Base-by-base conservation (phyloP, 164 flowering plant species). In the Houttuynia cordata region DNA sequence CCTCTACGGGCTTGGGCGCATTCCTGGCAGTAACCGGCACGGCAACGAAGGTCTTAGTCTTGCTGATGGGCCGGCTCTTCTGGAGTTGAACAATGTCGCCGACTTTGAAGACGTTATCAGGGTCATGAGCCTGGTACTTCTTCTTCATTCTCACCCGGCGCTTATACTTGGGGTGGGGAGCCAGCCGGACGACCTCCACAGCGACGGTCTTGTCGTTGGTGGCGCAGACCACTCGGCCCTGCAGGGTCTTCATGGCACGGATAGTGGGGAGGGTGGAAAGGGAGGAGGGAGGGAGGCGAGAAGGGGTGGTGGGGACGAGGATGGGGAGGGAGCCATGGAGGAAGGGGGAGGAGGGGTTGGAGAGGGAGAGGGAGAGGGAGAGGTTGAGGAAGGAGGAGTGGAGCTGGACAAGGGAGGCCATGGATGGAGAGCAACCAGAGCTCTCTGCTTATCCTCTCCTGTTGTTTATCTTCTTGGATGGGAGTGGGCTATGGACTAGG, bases 71-170 rank as follows among this genome's bases (percentile, higher is more conserved):
- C n/a, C 78, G 70, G 70, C 87, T 61, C 66, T 78, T 80, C 39
- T 79, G 79, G 19, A 92, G 88, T 83, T 80, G 84, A 51, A 89
- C 98, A 22, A 75, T 0, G 61, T 92, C 98, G 5, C 96, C 98
- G 24, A 87, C 88, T 64, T 85, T 71, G 79, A 87, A 92, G 66
- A 68, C 73, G 74, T 92, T 83, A 0, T 80, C 83, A 0, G 91
- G 88, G 85, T 92, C 98, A 51, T 92, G 96, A 10, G 91, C 98
- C 67, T 89, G 96, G 79, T 59, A 89, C 86, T 80, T 92, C 91
- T 87, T 87, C 95, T 84, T 92, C 72, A 53, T 83, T 78, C 86
- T 80, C 40, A 85, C 78, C 42, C 96, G 73, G 18, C 89, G 74
- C 78, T 87, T 84, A 82, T 92, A 92, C 76, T 87, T 92, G 10